Evolutionary conservation across 805 yeast species (phyloP), one percentile per base, ranked within the genome.

Genomic region (Pichia deserticola): DNA sequence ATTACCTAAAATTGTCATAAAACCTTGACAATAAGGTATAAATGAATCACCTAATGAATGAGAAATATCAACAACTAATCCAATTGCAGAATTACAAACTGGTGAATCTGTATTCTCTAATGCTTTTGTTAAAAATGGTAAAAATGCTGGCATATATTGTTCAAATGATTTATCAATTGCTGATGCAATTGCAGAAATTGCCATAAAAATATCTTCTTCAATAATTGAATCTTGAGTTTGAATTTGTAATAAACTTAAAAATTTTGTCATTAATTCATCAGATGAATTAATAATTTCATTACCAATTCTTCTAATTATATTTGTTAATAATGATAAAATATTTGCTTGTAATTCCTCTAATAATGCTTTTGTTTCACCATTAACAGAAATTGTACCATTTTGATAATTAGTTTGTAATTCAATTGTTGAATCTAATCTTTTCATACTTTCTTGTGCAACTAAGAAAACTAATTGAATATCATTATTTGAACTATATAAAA

Each of bases 151-250:
- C 82, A 90, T 81, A 66, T 88, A 93, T 59, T 79, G 80, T 58
- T 75, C 74, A 64, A 93, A 93, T 27, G 74, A 73, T 40, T 71
- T 75, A 50, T 85, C 95, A 56, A 87, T 70, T 2, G 96, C 85
- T 40, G 86, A 77, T 3, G 98, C 93, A 52, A 93, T 77, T 0
- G 98, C 87, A 36, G 96, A 85, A 55, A 93, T 81, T 13, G 96
- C 95, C 63, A 89, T 87, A 66, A 89, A 87, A 8, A 93, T 81
- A 65, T 93, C 99, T 69, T 93, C 99, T 66, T 93, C 99, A 41
- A 66, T 66, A 48, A 92, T 82, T 45, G 89, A 70, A 66, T 83
- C 83, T 44, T 84, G 57, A 61, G 80, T 77, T 58, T 75, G 78
- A 12, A 70, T 58, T 50, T 77, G 77, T 62, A 93, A 73, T 60